A percentile compares a stretch with the other conserved stretches of the same genome.
phyloP scores from a whole-genome alignment of 768 basidiomycete genomes.

The Hemileccinum impolitum region DNA sequence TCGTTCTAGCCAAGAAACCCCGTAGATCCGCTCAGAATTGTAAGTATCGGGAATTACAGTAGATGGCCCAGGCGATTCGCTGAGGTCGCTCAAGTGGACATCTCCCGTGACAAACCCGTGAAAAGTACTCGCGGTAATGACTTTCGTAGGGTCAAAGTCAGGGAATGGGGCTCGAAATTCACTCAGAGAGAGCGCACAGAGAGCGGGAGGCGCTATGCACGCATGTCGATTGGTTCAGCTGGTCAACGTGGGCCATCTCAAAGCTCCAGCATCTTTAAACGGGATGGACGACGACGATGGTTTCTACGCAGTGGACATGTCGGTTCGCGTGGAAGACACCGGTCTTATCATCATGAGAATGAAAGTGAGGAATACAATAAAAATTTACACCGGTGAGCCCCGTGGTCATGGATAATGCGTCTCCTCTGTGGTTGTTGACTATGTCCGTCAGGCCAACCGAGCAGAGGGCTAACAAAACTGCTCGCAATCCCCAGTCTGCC shows the following conservation, averaged over 20 bases:
- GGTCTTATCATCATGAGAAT: not conserved
- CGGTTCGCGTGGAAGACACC: not conserved
- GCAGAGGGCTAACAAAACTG: slow-evolving; percentile 13
- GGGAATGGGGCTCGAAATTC: slow-evolving; percentile 4
- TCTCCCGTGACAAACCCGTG: not conserved
- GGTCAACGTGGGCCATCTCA: slow-evolving; percentile 1
- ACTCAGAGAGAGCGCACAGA: slow-evolving; percentile 5
- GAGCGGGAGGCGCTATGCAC: slow-evolving; percentile 7
- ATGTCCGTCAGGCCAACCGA: slow-evolving; percentile 2
- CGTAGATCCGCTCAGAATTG: slow-evolving; percentile 4
- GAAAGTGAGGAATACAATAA: not conserved
- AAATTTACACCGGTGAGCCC: slow-evolving; percentile 8
- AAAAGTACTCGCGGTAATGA: slow-evolving; percentile 2
- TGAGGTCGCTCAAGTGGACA: slow-evolving; percentile 13
- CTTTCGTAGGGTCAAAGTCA: not conserved
- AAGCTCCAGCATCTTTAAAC: not conserved
- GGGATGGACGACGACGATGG: slow-evolving; percentile 12
- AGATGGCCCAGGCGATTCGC: not conserved
- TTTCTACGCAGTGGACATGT: slow-evolving; percentile 12
- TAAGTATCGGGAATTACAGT: slow-evolving; percentile 3
- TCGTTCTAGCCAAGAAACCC: slow-evolving; percentile 8
- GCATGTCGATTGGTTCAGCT: slow-evolving; percentile 20
- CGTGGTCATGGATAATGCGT: too few relatives aligned
- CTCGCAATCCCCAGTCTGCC: slow-evolving; percentile 11
- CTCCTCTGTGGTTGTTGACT: slow-evolving; percentile 2